phyloP scores from a whole-genome alignment of 1,284 basidiomycete species.

The Hemileia vastatrix region DNA sequence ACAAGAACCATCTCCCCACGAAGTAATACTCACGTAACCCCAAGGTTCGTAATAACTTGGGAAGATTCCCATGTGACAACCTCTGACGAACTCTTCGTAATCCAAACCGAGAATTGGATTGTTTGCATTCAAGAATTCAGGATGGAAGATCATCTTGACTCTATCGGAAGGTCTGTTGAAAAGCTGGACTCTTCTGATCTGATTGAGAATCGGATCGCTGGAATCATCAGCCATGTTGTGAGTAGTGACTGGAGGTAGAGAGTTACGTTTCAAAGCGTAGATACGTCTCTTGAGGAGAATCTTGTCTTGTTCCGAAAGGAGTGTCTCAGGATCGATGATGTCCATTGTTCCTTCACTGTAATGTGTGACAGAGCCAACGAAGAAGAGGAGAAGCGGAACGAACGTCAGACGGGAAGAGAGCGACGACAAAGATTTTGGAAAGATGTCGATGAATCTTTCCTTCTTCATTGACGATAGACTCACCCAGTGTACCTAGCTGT shows the following conservation, averaged over 20 bases:
- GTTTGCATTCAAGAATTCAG: constrained; percentile 93
- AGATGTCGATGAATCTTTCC: neutral
- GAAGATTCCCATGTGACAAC: constrained; percentile 94
- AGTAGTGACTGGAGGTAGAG: constrained; percentile 81
- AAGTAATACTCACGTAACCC: constrained; percentile 51
- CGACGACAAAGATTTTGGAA: neutral
- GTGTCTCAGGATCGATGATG: constrained; percentile 59
- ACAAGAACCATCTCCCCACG: constrained; percentile 9
- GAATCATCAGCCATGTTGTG: constrained; percentile 96
- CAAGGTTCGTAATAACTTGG: constrained; percentile 87
- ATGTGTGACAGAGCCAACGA: constrained; percentile 19
- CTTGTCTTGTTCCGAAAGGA: constrained; percentile 82
- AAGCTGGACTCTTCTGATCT: constrained; percentile 80
- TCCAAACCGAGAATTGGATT: constrained; percentile 93
- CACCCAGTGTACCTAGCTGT: constrained; percentile 82
- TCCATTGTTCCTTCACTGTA: constrained; percentile 61
- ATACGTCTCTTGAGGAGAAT: constrained; percentile 90
- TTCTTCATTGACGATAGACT: constrained; percentile 32
- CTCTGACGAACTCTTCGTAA: constrained; percentile 95
- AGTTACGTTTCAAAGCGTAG: constrained; percentile 86
- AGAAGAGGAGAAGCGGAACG: constrained; percentile 6
- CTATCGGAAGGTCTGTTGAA: constrained; percentile 75
- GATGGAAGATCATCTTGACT: constrained; percentile 95
- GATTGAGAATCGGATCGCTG: constrained; percentile 78
- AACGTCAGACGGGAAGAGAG: too few species aligned